phyloP scores from a whole-genome alignment of 306 rosid genomes.

The Acacia confusa region DNA sequence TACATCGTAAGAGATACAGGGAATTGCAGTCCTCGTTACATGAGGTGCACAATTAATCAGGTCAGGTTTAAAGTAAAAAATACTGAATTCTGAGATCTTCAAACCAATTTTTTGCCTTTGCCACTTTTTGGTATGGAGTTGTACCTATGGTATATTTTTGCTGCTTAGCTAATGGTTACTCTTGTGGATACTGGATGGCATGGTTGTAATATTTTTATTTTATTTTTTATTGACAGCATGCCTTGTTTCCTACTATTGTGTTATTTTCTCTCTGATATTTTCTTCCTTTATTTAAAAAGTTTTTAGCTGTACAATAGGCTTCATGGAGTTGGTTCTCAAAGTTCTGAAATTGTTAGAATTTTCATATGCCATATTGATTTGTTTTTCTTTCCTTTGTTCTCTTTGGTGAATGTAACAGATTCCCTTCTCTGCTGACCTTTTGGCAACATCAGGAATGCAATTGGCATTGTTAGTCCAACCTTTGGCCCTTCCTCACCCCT shows the following conservation, averaged over 20 bases:
- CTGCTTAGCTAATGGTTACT: slow-evolving; percentile 16
- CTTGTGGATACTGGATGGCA: neutral
- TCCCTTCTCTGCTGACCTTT: slow-evolving; percentile 88
- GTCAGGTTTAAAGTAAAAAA: slow-evolving; percentile 41
- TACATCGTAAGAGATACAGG: slow-evolving; percentile 85
- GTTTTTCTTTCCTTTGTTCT: slow-evolving; percentile 27
- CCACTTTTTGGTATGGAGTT: slow-evolving; percentile 31
- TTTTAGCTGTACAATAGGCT: slow-evolving; percentile 22
- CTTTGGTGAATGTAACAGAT: slow-evolving; percentile 53
- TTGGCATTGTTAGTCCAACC: slow-evolving; percentile 96
- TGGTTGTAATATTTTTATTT: neutral
- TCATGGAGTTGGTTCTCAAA: slow-evolving; percentile 15
- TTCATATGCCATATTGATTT: slow-evolving; percentile 29
- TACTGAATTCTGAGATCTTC: slow-evolving; percentile 25
- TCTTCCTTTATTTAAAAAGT: slow-evolving; percentile 18
- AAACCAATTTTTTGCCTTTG: neutral
- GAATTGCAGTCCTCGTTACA: slow-evolving; percentile 98
- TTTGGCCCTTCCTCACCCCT: slow-evolving; percentile 91
- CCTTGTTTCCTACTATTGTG: neutral
- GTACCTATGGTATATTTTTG: slow-evolving; percentile 20
- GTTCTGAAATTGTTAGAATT: slow-evolving; percentile 23
- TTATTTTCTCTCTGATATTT: slow-evolving; percentile 15
- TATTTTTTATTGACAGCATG: neutral
- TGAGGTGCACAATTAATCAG: slow-evolving; percentile 98
- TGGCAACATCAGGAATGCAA: slow-evolving; percentile 96